Evolutionary conservation across 1,284 basidiomycete genomes (phyloP).

Genomic region (Sutorius eximius): DNA sequence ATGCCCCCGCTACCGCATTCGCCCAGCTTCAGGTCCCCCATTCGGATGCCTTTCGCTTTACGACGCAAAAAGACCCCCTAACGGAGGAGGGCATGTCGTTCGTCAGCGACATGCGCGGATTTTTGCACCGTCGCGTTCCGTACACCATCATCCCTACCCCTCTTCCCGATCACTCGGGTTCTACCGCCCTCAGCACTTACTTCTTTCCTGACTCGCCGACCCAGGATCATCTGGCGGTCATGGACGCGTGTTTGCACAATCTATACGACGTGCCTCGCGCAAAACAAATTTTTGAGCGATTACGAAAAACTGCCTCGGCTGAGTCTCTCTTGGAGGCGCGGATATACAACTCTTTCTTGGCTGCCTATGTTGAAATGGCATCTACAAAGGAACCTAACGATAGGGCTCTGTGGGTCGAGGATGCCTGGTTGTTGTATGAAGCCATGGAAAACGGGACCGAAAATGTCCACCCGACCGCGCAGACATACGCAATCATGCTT

Average conservation of each 20-base stretch:
- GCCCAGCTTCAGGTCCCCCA: constrained; percentile 38
- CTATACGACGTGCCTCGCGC: constrained; percentile 72
- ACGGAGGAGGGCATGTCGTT: constrained; percentile 24
- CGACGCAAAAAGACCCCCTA: constrained; percentile 22
- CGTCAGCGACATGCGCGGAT: constrained; percentile 42
- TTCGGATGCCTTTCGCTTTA: constrained; percentile 41
- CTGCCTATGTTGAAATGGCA: constrained; percentile 64
- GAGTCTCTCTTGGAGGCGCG: constrained; percentile 41
- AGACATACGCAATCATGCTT: constrained; percentile 70
- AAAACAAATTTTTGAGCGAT: constrained; percentile 60
- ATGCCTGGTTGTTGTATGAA: constrained; percentile 58
- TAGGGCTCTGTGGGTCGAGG: constrained; percentile 54
- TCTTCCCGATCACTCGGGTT: constrained; percentile 46
- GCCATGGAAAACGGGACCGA: constrained; percentile 53
- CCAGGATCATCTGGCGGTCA: constrained; percentile 69
- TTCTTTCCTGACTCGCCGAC: constrained; percentile 66
- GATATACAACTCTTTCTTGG: constrained; percentile 57
- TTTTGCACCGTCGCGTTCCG: constrained; percentile 46
- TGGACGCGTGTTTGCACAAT: constrained; percentile 77
- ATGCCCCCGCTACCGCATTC: constrained; percentile 53
- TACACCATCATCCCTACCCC: constrained; percentile 67
- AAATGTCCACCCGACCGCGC: constrained; percentile 49
- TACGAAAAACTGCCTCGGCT: constrained; percentile 40
- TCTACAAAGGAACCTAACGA: constrained; percentile 43
- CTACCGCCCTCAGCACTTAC: constrained; percentile 43